These are phyloP conservation scores for Fragilariopsis cylindrus DNA, from an alignment of 108 stramenopile species.

Conservation along the genomic window DNA sequence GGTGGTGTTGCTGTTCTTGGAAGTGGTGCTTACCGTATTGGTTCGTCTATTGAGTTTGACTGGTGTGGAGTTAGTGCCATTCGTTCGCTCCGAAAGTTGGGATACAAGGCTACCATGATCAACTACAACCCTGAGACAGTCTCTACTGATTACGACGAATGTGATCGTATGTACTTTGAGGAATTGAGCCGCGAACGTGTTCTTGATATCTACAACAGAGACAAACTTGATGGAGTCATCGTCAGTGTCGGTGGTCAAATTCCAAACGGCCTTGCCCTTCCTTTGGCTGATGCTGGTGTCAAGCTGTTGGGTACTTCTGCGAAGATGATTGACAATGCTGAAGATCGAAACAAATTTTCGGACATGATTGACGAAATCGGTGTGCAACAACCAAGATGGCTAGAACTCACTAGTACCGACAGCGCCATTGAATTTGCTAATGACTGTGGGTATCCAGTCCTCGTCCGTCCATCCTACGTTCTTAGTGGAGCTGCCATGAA, in stretches of 20 bases:
- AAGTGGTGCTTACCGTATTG: conserved; percentile 97
- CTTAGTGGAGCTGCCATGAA: conserved; percentile 98
- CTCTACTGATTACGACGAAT: conserved; percentile 99
- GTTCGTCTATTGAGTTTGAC: conserved; percentile 98
- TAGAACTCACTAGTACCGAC: conserved; percentile 85
- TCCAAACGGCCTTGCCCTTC: conserved; percentile 96
- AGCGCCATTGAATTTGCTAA: conserved; percentile 90
- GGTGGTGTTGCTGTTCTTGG: conserved; percentile 95
- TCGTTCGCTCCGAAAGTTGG: conserved; percentile 88
- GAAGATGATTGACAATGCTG: conserved; percentile 95
- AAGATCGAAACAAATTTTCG: conserved; percentile 96
- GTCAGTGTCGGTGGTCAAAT: conserved; percentile 96
- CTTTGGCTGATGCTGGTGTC: conserved; percentile 88
- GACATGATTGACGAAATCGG: conserved; percentile 97
- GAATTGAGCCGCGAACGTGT: conserved; percentile 95
- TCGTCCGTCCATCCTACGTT: conserved; percentile 97
- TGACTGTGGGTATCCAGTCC: conserved; percentile 91
- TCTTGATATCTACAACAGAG: conserved; percentile 93
- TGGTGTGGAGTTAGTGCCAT: conserved; percentile 99
- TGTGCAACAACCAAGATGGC: conserved; percentile 95
- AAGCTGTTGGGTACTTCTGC: conserved; percentile 95
- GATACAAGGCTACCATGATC: conserved; percentile 89
- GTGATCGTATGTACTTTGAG: conserved; percentile 98
- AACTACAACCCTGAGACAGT: conserved; percentile 99
- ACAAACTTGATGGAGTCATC: conserved; percentile 84